Evolutionary conservation across 148 eudicot genomes (phyloP).

Genomic region (Euryodendron excelsum): DNA sequence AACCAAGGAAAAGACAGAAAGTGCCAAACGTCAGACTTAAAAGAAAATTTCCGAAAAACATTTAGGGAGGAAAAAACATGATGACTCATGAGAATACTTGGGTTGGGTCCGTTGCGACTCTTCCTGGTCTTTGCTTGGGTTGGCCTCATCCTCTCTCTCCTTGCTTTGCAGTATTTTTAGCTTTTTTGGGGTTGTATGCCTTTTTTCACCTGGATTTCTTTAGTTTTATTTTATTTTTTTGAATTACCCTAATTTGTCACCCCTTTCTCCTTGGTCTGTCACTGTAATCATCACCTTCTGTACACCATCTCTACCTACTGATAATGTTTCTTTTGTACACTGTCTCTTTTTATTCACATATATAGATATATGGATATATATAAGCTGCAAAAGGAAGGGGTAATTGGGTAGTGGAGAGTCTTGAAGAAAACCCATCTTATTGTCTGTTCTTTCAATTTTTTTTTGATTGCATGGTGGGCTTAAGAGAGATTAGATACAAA

Average conservation of each 20-base stretch:
- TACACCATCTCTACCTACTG: conserved; percentile 19
- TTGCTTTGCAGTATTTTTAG: conserved; percentile 24
- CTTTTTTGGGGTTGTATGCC: conserved; percentile 24
- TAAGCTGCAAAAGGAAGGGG: not conserved
- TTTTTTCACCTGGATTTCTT: conserved; percentile 25
- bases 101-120: conserved; percentile 31
- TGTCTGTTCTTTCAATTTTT: conserved; percentile 19
- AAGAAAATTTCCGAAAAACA: not conserved
- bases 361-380: conserved; percentile 16
- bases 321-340: not conserved
- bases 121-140: conserved; percentile 38
- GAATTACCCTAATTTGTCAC: not conserved
- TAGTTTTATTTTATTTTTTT: conserved; percentile 5
- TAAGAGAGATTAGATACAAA: not conserved
- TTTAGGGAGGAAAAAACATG: not conserved
- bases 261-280: conserved; percentile 25
- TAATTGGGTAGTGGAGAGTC: not conserved
- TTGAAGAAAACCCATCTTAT: conserved; percentile 7
- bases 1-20: conserved; percentile 44
- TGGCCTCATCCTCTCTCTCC: conserved; percentile 27
- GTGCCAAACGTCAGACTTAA: conserved; percentile 30
- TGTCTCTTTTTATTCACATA: conserved; percentile 12
- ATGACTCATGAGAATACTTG: conserved; percentile 6
- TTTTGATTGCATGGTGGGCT: conserved; percentile 13
- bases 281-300: conserved; percentile 42